Base-by-base conservation (phyloP, 2,329 filamentous ascomycete species). In the Penicillium nordicum region DNA sequence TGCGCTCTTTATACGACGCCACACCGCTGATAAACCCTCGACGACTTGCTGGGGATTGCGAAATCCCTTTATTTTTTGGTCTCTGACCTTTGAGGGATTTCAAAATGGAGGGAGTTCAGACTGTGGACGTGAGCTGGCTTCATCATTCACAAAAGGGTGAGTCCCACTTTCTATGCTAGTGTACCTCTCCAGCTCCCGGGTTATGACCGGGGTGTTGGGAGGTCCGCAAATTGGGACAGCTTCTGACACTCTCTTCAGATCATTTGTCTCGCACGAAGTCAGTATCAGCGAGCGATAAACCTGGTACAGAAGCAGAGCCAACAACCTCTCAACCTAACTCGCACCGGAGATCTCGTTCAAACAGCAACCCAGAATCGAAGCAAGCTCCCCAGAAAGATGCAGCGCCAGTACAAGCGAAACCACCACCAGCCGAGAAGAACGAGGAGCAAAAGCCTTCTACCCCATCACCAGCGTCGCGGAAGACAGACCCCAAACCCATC, bases 111-210 rank as follows among this genome's bases (percentile, higher is more conserved):
- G 87, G 88, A 66, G 84, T 90, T 63, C 86, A 91, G 73, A 87
- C 88, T 64, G 84, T 95, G 69, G 91, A 96, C 76, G 90, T 95
- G 70, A 92, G 88, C 75, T 96, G 91, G 91, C 88, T 95, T 80
- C 89, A 94, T 76, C 88, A 89, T 71, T 85, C 88, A 66, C 85
- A 87, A 62, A 92, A 89, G 88, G 90, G 91, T 90, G 81, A 75
- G 82, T 76, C 46, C 37, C 45, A 57, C 45, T 50, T 50, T 23
- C 10, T 43, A 44, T 47, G 8, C 41, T 34, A 47, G 55, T 43
- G 55, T 38, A 36, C n/a, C 34, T 50, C 25, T 51, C 7, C 30
- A 36, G 23, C 43, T 30, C 34, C 47, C 47, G 29, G 29, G 42
- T 23, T 49, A 25, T 14, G 30, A 23, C 30, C 14, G 27, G 34